phyloP scores from a whole-genome alignment of 805 yeast genomes.

The Lipomyces sp. region DNA sequence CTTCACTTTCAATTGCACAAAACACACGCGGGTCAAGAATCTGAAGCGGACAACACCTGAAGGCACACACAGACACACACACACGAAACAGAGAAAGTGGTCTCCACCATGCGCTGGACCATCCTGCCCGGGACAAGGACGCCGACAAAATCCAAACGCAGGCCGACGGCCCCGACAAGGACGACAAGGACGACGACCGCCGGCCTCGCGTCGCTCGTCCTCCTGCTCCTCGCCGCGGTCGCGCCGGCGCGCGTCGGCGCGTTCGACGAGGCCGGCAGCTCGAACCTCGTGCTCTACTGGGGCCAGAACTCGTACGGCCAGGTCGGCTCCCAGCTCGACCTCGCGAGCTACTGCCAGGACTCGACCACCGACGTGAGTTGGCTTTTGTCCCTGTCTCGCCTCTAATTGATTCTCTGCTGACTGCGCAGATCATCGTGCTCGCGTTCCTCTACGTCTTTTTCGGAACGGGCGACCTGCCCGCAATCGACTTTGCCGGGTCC shows the following conservation, averaged over 20 bases:
- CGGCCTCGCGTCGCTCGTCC: too few species aligned
- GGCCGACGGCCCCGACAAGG: too few species aligned
- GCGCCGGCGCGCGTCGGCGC: background rate
- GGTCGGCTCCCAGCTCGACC: slow-evolving; percentile 50
- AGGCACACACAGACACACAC: too few species aligned
- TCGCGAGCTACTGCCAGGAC: slow-evolving; percentile 56
- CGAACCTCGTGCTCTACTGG: slow-evolving; percentile 75
- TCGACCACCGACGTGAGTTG: slow-evolving; percentile 4
- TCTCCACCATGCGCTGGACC: too few species aligned
- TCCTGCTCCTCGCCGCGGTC: too few species aligned
- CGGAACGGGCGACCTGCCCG: slow-evolving; percentile 33
- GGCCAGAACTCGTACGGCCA: slow-evolving; percentile 61
- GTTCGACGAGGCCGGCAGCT: slow-evolving; percentile 1
- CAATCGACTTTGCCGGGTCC: slow-evolving; percentile 57
- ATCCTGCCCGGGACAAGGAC: too few species aligned
- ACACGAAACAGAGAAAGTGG: too few species aligned
- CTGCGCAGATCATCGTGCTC: slow-evolving; percentile 51
- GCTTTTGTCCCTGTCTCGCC: background rate
- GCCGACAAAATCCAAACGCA: too few species aligned
- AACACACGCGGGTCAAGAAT: too few species aligned
- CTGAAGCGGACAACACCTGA: too few species aligned
- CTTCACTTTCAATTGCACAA: too few species aligned
- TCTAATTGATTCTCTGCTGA: background rate
- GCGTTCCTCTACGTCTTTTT: slow-evolving; percentile 64
- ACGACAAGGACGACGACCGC: too few species aligned